A percentile compares a stretch with the other conserved stretches of the same genome.
phyloP scores from a whole-genome alignment of 805 yeast species.

The Yarrowia alimentaria region DNA sequence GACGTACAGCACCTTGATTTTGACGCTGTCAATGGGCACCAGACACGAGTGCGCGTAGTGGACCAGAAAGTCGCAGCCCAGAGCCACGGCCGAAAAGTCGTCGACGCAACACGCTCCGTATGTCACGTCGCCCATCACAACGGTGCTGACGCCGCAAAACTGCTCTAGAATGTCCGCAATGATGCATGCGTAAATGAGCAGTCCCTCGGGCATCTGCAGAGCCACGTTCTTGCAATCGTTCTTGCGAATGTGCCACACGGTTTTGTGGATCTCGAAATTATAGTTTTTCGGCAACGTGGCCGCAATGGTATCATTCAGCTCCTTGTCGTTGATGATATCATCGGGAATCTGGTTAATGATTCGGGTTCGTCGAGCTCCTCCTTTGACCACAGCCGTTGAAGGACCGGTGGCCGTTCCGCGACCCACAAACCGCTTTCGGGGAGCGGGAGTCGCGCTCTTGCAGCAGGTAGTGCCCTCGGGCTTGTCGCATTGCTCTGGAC shows the following conservation, averaged over 20 bases:
- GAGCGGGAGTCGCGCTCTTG: too few relatives aligned
- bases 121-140: slow-evolving; percentile 98
- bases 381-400: slow-evolving; percentile 22
- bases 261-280: slow-evolving; percentile 93
- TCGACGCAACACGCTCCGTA: slow-evolving; percentile 99
- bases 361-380: slow-evolving; percentile 37
- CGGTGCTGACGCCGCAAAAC: slow-evolving; percentile 79
- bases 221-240: slow-evolving; percentile 79
- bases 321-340: slow-evolving; percentile 76
- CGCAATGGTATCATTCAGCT: slow-evolving; percentile 77
- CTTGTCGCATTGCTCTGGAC: too few relatives aligned
- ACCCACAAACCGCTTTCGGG: slow-evolving; percentile 20
- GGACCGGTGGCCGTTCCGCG: slow-evolving; percentile 8
- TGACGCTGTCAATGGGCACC: slow-evolving; percentile 90
- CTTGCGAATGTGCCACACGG: slow-evolving; percentile 87
- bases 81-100: slow-evolving; percentile 87
- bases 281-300: slow-evolving; percentile 79
- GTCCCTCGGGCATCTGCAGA: slow-evolving; percentile 96
- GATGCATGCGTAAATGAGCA: slow-evolving; percentile 80
- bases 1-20: slow-evolving; percentile 87
- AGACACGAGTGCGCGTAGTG: slow-evolving; percentile 98
- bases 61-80: slow-evolving; percentile 90
- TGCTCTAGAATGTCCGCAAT: slow-evolving; percentile 92
- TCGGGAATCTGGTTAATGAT: slow-evolving; percentile 83
- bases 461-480: too few relatives aligned